Conservation (phyloP, 2,329 filamentous ascomycete species). For the Trichoderma gracile region DNA sequence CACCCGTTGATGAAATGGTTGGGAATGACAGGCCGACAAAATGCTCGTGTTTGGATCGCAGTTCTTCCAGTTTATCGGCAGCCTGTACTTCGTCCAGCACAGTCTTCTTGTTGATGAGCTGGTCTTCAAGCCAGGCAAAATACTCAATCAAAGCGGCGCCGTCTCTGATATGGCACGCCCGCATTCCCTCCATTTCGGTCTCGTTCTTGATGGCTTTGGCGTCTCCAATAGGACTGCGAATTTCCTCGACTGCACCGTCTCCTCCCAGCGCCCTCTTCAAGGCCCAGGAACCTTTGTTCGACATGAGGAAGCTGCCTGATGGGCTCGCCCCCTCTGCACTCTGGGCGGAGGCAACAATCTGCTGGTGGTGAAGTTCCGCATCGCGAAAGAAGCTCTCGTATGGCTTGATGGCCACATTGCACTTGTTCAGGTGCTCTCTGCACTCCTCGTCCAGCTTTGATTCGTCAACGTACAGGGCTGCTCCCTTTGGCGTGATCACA, state of each 20-base stretch:
- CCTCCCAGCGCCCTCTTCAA: constrained; percentile 83
- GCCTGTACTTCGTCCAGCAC: constrained; percentile 83
- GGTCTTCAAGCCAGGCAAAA: constrained; percentile 95
- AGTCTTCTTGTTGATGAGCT: constrained; percentile 71
- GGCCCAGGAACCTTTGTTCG: constrained; percentile 91
- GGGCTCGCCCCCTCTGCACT: constrained; percentile 34
- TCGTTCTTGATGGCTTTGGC: constrained; percentile 95
- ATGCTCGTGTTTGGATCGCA: constrained; percentile 66
- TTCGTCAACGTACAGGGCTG: constrained; percentile 81
- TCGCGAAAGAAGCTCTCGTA: constrained; percentile 82
- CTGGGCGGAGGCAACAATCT: constrained; percentile 44
- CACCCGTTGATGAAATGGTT: constrained; percentile 91
- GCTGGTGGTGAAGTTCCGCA: constrained; percentile 58
- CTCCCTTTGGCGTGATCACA: constrained; percentile 73
- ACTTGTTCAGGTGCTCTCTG: constrained; percentile 67
- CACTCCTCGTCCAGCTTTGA: constrained; percentile 72
- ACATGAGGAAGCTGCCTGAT: constrained; percentile 74
- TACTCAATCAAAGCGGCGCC: constrained; percentile 88
- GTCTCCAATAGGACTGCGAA: constrained; percentile 83
- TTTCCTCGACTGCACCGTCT: constrained; percentile 79
- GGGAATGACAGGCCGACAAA: constrained; percentile 92
- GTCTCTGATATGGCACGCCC: constrained; percentile 88
- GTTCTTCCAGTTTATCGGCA: constrained; percentile 84
- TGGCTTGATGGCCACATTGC: constrained; percentile 72
- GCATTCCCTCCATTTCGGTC: constrained; percentile 87